These are phyloP conservation scores for Leccinum subrobustum DNA, from an alignment of 1,284 basidiomycete species.

Conservation along the genomic window DNA sequence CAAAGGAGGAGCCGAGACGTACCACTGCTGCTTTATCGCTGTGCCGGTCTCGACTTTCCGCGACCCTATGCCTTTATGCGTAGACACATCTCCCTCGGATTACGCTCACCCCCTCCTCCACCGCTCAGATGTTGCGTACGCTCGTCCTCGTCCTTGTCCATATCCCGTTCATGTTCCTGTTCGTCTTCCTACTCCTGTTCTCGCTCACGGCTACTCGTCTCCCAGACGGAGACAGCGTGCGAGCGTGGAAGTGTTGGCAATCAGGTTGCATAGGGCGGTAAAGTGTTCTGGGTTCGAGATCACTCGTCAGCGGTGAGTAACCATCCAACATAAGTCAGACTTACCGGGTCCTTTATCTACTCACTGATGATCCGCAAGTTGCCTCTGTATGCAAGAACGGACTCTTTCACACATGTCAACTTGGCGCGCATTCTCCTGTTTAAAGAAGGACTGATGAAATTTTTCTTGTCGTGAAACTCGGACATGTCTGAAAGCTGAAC, in stretches of 20 bases:
- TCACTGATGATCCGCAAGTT: slow-evolving; percentile 17
- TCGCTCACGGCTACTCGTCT: too few species aligned
- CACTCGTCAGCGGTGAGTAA: not conserved
- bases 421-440: not conserved
- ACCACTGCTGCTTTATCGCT: slow-evolving; percentile 15
- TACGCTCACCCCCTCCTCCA: slow-evolving; percentile 3
- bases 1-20: slow-evolving; percentile 43
- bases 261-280: slow-evolving; percentile 15
- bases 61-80: slow-evolving; percentile 30
- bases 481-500: slow-evolving; percentile 10
- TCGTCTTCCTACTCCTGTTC: too few species aligned
- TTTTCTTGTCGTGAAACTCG: slow-evolving; percentile 33
- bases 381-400: slow-evolving; percentile 18
- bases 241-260: slow-evolving; percentile 12
- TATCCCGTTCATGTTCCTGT: too few species aligned
- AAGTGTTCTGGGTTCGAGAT: slow-evolving; percentile 5
- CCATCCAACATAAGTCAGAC: not conserved
- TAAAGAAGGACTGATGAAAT: slow-evolving; percentile 17
- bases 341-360: slow-evolving; percentile 18
- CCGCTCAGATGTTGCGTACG: too few species aligned
- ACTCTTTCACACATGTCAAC: not conserved
- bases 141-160: too few species aligned
- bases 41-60: slow-evolving; percentile 28
- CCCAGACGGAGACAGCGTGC: not conserved
- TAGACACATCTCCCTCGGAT: slow-evolving; percentile 35